Conservation (phyloP, 352 stramenopile genomes). For the Globisporangium nodosum region DNA sequence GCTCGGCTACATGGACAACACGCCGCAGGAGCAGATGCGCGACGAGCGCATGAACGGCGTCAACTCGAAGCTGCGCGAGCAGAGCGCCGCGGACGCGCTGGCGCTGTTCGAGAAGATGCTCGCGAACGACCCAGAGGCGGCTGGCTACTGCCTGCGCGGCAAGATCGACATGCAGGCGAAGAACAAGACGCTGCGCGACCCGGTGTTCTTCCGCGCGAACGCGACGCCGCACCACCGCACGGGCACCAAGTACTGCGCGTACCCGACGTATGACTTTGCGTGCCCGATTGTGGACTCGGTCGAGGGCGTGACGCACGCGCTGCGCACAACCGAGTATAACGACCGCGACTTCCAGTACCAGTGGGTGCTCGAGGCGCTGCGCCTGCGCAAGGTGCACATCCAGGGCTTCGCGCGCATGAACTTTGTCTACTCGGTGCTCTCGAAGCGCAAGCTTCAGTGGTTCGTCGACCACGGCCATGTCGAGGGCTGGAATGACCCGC, state of each 20-base stretch:
- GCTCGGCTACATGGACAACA: constrained; percentile 99
- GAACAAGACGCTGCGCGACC: constrained; percentile 87
- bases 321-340: constrained; percentile 99
- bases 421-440: constrained; percentile 98
- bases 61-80: constrained; percentile 89
- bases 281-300: constrained; percentile 99
- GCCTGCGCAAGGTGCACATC: constrained; percentile 78
- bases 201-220: constrained; percentile 86
- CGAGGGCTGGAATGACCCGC: constrained; percentile 96
- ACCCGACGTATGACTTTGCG: constrained; percentile 99
- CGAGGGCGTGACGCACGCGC: constrained; percentile 98
- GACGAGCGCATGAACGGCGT: constrained; percentile 93
- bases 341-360: constrained; percentile 98
- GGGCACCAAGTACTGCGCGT: constrained; percentile 97
- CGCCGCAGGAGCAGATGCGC: constrained; percentile 96
- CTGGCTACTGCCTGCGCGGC: constrained; percentile 76
- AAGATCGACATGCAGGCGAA: constrained; percentile 96
- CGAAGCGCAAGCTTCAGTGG: constrained; percentile 99
- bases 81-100: constrained; percentile 80
- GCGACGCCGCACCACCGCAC: constrained; percentile 84
- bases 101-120: constrained; percentile 97
- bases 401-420: constrained; percentile 98
- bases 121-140: constrained; percentile 78
- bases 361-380: constrained; percentile 90
- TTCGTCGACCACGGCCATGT: constrained; percentile 98